These are phyloP conservation scores for Botrytis aclada DNA, from an alignment of 2,329 filamentous ascomycete genomes.

Conservation along the genomic window DNA sequence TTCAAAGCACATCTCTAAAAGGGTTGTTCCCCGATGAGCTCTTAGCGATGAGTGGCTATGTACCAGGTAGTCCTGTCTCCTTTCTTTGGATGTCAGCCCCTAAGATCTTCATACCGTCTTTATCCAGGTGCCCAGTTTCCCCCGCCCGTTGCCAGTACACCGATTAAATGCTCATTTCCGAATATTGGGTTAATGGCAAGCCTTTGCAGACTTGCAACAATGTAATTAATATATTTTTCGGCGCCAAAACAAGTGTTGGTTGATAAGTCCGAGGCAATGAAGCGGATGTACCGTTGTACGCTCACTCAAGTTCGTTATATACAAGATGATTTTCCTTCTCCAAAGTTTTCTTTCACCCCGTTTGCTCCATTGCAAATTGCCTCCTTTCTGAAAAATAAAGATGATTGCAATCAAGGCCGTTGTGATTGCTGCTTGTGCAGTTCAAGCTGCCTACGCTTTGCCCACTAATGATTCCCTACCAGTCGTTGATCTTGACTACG, in stretches of 20 bases:
- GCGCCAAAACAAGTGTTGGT: neutral
- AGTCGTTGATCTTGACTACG: conserved; percentile 36
- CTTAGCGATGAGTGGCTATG: conserved; percentile 8
- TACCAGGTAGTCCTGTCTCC: neutral
- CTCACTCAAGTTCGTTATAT: neutral
- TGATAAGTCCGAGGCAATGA: neutral
- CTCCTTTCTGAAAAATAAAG: conserved; percentile 2
- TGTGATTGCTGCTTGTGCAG: conserved; percentile 1
- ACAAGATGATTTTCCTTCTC: neutral
- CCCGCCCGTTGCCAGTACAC: neutral
- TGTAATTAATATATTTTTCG: neutral
- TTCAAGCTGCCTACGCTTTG: conserved; percentile 6
- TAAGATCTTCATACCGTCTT: neutral
- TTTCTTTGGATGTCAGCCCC: neutral
- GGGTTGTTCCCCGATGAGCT: neutral
- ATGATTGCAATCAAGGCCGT: conserved; percentile 11
- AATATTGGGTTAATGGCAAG: neutral
- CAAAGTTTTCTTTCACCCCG: neutral
- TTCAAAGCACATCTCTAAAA: neutral
- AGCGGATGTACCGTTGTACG: neutral
- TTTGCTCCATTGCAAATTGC: neutral
- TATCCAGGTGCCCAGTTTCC: neutral
- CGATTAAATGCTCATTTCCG: neutral
- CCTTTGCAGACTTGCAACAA: neutral
- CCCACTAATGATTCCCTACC: conserved; percentile 24